Evolutionary conservation across 495 filamentous ascomycete genomes (phyloP).

Genomic region (Lophium mytilinum): DNA sequence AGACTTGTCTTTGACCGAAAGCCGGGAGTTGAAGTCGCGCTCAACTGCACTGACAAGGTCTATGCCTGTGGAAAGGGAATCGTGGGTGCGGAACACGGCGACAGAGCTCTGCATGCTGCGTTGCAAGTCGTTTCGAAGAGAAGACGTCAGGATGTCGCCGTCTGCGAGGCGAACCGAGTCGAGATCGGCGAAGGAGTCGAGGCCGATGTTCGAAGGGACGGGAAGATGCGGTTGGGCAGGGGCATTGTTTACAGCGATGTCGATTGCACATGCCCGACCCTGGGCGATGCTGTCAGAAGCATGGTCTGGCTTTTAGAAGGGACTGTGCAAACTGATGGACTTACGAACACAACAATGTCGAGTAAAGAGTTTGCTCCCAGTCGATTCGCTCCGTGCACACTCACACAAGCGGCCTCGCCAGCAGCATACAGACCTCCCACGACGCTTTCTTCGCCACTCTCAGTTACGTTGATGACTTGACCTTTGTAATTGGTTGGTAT

Average conservation of each 20-base stretch:
- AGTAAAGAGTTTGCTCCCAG: conserved; percentile 96
- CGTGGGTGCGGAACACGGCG: conserved; percentile 92
- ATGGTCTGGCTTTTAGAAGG: not conserved
- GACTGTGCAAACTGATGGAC: conserved; percentile 49
- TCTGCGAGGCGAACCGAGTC: conserved; percentile 73
- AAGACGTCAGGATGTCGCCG: conserved; percentile 74
- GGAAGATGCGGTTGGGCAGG: conserved; percentile 69
- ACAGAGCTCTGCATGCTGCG: conserved; percentile 96
- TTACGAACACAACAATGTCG: conserved; percentile 92
- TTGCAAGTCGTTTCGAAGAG: conserved; percentile 88
- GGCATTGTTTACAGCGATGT: conserved; percentile 79
- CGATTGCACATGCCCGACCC: conserved; percentile 86
- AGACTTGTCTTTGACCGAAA: conserved; percentile 47
- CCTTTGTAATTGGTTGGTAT: conserved; percentile 97
- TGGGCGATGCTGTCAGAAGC: not conserved
- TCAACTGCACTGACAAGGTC: conserved; percentile 71
- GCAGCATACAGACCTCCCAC: conserved; percentile 93
- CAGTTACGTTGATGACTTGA: conserved; percentile 80
- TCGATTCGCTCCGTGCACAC: conserved; percentile 97
- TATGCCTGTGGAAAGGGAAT: conserved; percentile 78
- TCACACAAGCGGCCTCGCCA: conserved; percentile 95
- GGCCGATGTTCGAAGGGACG: conserved; percentile 73
- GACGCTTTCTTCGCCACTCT: conserved; percentile 78
- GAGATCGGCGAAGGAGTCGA: conserved; percentile 73
- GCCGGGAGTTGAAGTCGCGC: conserved; percentile 47